Base-by-base conservation (phyloP, 2,329 filamentous ascomycete species). In the Penicillium sp. region DNA sequence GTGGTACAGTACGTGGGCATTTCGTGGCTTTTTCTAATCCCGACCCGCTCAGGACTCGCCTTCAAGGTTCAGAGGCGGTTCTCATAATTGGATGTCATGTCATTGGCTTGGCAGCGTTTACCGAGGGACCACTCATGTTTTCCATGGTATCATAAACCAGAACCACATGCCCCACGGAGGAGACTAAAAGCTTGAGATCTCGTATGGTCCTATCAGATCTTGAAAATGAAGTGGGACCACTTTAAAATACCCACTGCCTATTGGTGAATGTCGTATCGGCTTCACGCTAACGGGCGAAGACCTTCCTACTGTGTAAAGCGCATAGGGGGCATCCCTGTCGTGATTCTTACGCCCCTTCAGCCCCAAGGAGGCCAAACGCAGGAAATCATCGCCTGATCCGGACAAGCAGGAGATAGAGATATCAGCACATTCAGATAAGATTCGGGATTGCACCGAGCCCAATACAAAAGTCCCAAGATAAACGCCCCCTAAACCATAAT, bases 171-270 rank as follows among this genome's bases (percentile, higher is more conserved):
- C 31, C 29, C 29, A n/a, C 24, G 19, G 47, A 24, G 47, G 48
- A 21, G 37, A 31, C 9, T 21, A 27, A 58, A 58, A 58, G 56
- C 56, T 58, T 58, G 52, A 58, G 47, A 52, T 51, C 19, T n/a
- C 3, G 31, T 37, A 24, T 49, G 13, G 21, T 19, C 48, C 48
- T 39, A 49, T 49, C 48, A 49, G 9, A 39, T 9, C n/a, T 21
- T 21, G 6, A 27, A 1, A 10, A 13, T 10, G 4, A 24, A 19
- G 19, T 26, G 33, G 29, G 21, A 27, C 48, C 33, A 49, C 33
- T 24, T 19, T 13, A n/a, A 11, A 27, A 9, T 41, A 10, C 16
- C 0, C n/a, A 13, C 21, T 45, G 10, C 10, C 10, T 33, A 58
- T 58, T 57, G 50, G 50, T 26, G 37, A 26, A 14, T 9, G 43